Conservation (phyloP, 495 filamentous ascomycete species). For the Aspergillus diversus region DNA sequence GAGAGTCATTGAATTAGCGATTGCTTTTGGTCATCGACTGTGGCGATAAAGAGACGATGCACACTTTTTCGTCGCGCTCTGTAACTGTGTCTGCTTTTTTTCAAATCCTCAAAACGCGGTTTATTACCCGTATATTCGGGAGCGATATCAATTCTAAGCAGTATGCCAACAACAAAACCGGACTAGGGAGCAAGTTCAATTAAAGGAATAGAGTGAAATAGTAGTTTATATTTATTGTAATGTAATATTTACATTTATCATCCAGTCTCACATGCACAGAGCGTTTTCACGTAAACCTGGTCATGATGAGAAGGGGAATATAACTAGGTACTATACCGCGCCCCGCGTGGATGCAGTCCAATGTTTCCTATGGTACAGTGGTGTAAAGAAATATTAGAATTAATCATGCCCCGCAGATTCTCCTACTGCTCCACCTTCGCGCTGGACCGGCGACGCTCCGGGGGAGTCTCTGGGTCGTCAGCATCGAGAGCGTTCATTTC, state of each 20-base stretch:
- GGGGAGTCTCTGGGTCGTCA: conserved; percentile 25
- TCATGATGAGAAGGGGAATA: neutral
- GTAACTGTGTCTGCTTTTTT: neutral
- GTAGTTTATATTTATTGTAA: neutral
- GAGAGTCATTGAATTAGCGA: neutral
- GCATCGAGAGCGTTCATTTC: conserved; percentile 52
- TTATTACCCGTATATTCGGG: neutral
- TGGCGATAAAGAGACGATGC: neutral
- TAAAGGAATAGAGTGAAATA: neutral
- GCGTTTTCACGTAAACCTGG: too few relatives aligned
- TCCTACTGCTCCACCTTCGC: neutral
- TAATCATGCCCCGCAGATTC: neutral
- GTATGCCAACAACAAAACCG: neutral
- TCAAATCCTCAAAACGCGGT: neutral
- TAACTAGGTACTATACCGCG: neutral
- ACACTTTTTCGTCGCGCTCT: neutral
- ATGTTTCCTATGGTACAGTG: conserved; percentile 4
- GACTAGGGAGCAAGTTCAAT: neutral
- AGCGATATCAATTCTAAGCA: too few relatives aligned
- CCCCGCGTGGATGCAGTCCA: neutral
- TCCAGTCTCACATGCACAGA: neutral
- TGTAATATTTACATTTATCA: neutral
- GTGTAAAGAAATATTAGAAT: neutral
- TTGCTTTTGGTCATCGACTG: neutral
- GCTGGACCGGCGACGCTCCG: conserved; percentile 1